A percentile compares a stretch with the other conserved stretches of the same genome.
Conservation (phyloP, 495 filamentous ascomycete species). For the Penicillium canescens region DNA sequence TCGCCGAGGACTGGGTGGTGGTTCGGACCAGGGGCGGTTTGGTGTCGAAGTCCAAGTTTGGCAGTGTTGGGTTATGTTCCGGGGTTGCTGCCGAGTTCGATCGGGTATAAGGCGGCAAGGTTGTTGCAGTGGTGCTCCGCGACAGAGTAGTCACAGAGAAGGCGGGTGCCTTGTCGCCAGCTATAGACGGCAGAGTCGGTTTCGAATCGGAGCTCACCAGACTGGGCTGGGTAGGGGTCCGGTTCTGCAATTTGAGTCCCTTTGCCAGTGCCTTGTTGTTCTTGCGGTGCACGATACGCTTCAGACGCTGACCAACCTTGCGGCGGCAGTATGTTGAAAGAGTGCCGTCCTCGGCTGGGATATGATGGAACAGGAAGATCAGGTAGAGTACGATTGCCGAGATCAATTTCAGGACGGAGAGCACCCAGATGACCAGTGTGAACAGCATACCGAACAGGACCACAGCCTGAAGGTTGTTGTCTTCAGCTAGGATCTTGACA, state of each 20-base stretch:
- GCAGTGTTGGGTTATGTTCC: constrained; percentile 20
- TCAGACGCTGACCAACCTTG: constrained; percentile 81
- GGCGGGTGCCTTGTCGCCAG: constrained; percentile 55
- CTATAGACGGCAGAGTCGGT: constrained; percentile 67
- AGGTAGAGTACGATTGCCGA: constrained; percentile 76
- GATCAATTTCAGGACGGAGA: constrained; percentile 73
- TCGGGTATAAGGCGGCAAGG: constrained; percentile 51
- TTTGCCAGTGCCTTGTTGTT: constrained; percentile 83
- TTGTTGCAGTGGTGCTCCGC: constrained; percentile 66
- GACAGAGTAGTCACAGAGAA: constrained; percentile 54
- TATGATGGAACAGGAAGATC: constrained; percentile 86
- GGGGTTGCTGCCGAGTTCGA: constrained; percentile 12
- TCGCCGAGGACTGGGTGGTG: constrained; percentile 21
- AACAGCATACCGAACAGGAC: constrained; percentile 89
- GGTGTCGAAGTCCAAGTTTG: constrained; percentile 23
- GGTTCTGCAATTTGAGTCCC: constrained; percentile 62
- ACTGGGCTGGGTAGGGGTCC: constrained; percentile 51
- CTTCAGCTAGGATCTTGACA: constrained; percentile 63
- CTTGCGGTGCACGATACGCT: constrained; percentile 75
- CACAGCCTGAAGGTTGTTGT: constrained; percentile 74
- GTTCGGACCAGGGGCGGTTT: constrained; percentile 25
- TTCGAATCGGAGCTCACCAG: constrained; percentile 54
- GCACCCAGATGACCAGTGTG: constrained; percentile 85
- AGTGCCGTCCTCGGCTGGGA: constrained; percentile 74
- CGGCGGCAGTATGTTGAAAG: constrained; percentile 82